Percentiles rank a stretch among this genome's conserved stretches.
phyloP scores from a whole-genome alignment of 768 basidiomycete species.

The Tulasnella sp. region DNA sequence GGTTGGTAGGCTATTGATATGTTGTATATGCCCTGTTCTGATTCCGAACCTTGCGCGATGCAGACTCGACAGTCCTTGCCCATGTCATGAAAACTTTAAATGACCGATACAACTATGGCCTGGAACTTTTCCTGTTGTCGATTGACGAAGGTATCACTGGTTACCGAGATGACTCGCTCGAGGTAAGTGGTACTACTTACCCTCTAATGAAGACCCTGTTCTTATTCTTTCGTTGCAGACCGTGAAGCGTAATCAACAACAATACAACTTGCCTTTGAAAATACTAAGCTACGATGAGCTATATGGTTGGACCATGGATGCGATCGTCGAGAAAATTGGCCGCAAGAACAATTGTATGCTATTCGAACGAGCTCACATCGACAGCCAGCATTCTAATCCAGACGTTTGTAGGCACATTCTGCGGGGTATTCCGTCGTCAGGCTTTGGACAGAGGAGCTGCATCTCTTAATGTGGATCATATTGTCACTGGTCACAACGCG shows the following conservation, averaged over 20 bases:
- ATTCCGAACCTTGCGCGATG: neutral
- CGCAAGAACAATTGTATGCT: conserved; percentile 83
- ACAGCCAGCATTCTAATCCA: neutral
- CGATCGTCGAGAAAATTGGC: conserved; percentile 86
- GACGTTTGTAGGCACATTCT: conserved; percentile 55
- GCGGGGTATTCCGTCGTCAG: conserved; percentile 93
- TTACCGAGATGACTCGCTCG: conserved; percentile 92
- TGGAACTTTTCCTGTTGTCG: conserved; percentile 82
- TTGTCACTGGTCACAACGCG: conserved; percentile 97
- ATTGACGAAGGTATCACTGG: conserved; percentile 99
- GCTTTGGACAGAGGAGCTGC: conserved; percentile 92
- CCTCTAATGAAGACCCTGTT: neutral
- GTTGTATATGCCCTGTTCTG: neutral
- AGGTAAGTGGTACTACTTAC: conserved; percentile 37
- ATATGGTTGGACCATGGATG: conserved; percentile 99
- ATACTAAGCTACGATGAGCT: conserved; percentile 92
- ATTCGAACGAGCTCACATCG: neutral
- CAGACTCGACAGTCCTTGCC: conserved; percentile 95
- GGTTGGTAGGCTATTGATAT: conserved; percentile 36
- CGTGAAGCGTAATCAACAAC: conserved; percentile 90
- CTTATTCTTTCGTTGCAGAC: conserved; percentile 43
- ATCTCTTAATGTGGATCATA: conserved; percentile 82
- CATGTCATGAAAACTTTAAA: conserved; percentile 95
- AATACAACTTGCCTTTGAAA: conserved; percentile 91
- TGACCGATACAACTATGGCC: conserved; percentile 82